phyloP scores from a whole-genome alignment of 768 basidiomycete species.

The Phylloporus arenicola region DNA sequence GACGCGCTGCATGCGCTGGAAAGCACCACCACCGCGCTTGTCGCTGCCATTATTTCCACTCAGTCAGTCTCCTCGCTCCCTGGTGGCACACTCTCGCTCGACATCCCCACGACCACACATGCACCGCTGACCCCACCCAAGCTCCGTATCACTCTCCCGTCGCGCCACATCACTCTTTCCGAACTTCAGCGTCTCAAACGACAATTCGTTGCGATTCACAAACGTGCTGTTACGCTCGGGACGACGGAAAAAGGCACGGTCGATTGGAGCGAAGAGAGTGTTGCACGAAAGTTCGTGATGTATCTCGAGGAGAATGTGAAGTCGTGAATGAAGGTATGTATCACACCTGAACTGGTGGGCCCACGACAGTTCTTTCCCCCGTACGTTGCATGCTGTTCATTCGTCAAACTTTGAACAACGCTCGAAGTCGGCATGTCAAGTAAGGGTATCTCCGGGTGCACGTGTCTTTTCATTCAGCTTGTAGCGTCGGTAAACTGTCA shows the following conservation, averaged over 20 bases:
- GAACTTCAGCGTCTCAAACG: slow-evolving; percentile 87
- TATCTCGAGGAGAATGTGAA: slow-evolving; percentile 71
- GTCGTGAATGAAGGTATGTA: slow-evolving; percentile 25
- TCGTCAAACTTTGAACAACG: too few relatives aligned
- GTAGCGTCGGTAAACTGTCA: too few relatives aligned
- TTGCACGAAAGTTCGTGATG: slow-evolving; percentile 64
- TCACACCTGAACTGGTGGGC: not conserved
- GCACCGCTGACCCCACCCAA: slow-evolving; percentile 22
- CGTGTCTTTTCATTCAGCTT: too few relatives aligned
- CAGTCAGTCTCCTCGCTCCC: slow-evolving; percentile 46
- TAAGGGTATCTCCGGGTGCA: too few relatives aligned
- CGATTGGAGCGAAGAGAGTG: slow-evolving; percentile 69
- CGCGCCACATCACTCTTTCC: slow-evolving; percentile 70
- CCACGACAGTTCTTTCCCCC: too few relatives aligned
- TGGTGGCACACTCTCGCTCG: slow-evolving; percentile 37
- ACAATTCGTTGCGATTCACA: slow-evolving; percentile 87
- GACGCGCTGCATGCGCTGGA: slow-evolving; percentile 85
- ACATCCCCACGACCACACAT: slow-evolving; percentile 38
- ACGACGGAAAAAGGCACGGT: slow-evolving; percentile 72
- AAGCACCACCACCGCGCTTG: slow-evolving; percentile 62
- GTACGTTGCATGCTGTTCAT: too few relatives aligned
- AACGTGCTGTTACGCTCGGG: slow-evolving; percentile 81
- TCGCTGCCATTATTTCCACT: slow-evolving; percentile 65
- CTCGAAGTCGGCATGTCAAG: too few relatives aligned
- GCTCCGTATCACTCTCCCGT: slow-evolving; percentile 54